These are phyloP conservation scores for Candida alai DNA, from an alignment of 805 yeast species.

Conservation along the genomic window DNA sequence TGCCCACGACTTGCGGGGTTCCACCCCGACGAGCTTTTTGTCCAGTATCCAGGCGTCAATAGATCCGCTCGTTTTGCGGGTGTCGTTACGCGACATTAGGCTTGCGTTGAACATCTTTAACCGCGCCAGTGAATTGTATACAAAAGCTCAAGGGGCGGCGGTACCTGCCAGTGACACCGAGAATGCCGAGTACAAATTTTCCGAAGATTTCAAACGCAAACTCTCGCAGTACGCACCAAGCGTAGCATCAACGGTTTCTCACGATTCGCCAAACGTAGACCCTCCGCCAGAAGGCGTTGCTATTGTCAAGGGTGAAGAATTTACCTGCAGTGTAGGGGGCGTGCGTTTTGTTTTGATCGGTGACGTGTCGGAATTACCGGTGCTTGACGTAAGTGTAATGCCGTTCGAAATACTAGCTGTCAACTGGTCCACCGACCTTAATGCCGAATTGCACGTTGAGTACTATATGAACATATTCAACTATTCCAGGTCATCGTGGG, in stretches of 20 bases:
- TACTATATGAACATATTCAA: conserved; percentile 75
- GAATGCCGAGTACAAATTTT: conserved; percentile 38
- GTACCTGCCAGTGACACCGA: conserved; percentile 7
- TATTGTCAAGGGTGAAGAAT: conserved; percentile 63
- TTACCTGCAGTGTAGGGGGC: conserved; percentile 68
- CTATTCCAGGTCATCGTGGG: conserved; percentile 91
- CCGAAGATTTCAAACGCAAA: conserved; percentile 61
- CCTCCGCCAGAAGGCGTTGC: conserved; percentile 33
- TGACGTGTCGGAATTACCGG: conserved; percentile 87
- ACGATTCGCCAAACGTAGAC: conserved; percentile 14
- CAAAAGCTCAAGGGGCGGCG: conserved; percentile 17
- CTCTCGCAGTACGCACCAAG: conserved; percentile 69
- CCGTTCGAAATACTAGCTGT: conserved; percentile 66
- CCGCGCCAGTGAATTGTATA: conserved; percentile 58
- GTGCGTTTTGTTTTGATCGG: conserved; percentile 80
- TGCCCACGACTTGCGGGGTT: conserved; percentile 66
- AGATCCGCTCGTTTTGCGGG: conserved; percentile 76
- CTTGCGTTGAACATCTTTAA: conserved; percentile 73
- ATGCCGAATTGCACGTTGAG: conserved; percentile 62
- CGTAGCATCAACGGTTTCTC: conserved; percentile 48
- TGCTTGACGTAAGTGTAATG: conserved; percentile 68
- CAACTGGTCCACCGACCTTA: conserved; percentile 85
- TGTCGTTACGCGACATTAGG: conserved; percentile 82
- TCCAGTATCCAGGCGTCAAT: conserved; percentile 66
- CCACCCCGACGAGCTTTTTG: conserved; percentile 53